Evolutionary conservation across 78 protist species (phyloP).

Genomic region (Speleostelium caveatum): DNA sequence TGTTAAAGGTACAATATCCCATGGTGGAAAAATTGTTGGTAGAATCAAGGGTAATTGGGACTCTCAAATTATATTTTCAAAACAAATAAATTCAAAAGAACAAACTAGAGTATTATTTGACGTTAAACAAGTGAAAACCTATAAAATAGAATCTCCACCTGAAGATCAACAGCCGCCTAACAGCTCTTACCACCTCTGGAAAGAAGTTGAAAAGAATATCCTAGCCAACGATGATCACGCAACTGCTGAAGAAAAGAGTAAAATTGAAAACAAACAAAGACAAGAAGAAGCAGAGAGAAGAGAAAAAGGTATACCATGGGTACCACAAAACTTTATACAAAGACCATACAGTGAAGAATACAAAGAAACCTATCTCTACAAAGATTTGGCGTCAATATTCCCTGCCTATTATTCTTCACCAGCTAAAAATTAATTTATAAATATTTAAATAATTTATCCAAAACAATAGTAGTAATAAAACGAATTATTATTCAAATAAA

Average conservation of each 20-base stretch:
- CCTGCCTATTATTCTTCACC: background rate
- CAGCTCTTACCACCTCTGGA: slow-evolving; percentile 57
- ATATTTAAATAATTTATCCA: too few relatives aligned
- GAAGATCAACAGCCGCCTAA: slow-evolving; percentile 36
- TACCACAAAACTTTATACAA: slow-evolving; percentile 24
- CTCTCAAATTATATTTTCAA: background rate
- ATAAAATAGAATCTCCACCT: background rate
- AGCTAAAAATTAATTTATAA: background rate
- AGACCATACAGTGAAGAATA: background rate
- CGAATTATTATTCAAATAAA: too few relatives aligned
- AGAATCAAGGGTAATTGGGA: slow-evolving; percentile 68
- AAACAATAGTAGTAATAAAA: too few relatives aligned
- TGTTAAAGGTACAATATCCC: slow-evolving; percentile 22
- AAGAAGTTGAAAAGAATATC: slow-evolving; percentile 43
- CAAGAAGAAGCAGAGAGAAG: slow-evolving; percentile 52
- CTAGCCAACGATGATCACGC: slow-evolving; percentile 19
- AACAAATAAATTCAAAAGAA: background rate
- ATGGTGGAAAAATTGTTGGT: background rate
- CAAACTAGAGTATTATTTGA: slow-evolving; percentile 2
- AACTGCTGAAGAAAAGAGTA: slow-evolving; percentile 61
- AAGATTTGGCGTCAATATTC: slow-evolving; percentile 20
- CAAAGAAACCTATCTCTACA: slow-evolving; percentile 4
- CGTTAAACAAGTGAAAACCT: background rate
- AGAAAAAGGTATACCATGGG: slow-evolving; percentile 40
- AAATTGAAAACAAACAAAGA: slow-evolving; percentile 76